Percentiles rank a stretch among this genome's conserved stretches.
Conservation (phyloP, 441 rosid species). For the Pelargonium cotyledonis region DNA sequence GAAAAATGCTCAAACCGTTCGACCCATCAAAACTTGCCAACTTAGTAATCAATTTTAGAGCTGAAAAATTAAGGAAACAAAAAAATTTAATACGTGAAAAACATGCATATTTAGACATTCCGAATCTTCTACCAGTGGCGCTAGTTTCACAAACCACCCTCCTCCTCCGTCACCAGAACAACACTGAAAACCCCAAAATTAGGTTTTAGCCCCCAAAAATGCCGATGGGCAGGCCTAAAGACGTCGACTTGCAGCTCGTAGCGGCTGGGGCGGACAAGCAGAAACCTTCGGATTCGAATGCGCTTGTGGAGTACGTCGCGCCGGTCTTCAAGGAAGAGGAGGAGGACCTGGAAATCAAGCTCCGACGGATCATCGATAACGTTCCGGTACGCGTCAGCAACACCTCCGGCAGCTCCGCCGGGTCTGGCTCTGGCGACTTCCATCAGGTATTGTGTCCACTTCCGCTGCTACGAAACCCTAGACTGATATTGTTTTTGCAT, state of each 20-base stretch:
- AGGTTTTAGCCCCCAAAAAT: conserved; percentile 30
- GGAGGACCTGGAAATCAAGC: conserved; percentile 88
- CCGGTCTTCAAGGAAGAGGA: conserved; percentile 75
- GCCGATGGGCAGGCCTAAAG: conserved; percentile 50
- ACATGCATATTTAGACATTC: too few relatives aligned
- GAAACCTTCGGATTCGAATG: conserved; percentile 38
- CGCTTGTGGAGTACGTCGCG: conserved; percentile 61
- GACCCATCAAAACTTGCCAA: too few relatives aligned
- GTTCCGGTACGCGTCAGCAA: conserved; percentile 92
- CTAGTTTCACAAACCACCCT: too few relatives aligned
- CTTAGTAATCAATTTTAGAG: too few relatives aligned
- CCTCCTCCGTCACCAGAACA: not conserved
- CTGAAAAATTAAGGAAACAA: too few relatives aligned
- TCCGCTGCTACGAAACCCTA: not conserved
- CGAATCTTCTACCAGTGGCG: too few relatives aligned
- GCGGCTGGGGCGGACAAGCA: conserved; percentile 28
- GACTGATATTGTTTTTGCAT: not conserved
- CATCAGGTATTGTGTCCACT: conserved; percentile 53
- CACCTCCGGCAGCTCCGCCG: conserved; percentile 97
- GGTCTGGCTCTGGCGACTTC: conserved; percentile 94
- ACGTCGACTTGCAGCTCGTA: conserved; percentile 42
- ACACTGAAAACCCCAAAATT: conserved; percentile 7
- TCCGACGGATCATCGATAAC: conserved; percentile 78
- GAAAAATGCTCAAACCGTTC: too few relatives aligned
- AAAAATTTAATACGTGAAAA: too few relatives aligned